Percentiles rank a stretch among this genome's conserved stretches.
phyloP scores from a whole-genome alignment of 306 rosid genomes.

The Sophora flavescens region DNA sequence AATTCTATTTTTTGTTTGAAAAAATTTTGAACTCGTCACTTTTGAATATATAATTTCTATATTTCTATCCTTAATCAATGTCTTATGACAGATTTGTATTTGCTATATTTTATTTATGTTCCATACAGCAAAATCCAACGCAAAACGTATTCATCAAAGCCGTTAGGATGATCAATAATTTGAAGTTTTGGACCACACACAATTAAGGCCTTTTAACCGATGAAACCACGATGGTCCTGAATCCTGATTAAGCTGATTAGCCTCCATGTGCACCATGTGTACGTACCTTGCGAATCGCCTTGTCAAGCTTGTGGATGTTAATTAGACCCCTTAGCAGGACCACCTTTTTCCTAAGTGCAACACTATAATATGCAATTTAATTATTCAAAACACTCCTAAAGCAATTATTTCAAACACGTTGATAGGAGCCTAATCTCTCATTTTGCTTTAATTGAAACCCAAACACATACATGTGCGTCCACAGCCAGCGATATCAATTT shows the following conservation, averaged over 20 bases:
- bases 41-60: too few species aligned
- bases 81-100: too few species aligned
- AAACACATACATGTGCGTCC: too few species aligned
- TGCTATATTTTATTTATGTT: neutral
- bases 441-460: conserved; percentile 33
- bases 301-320: conserved; percentile 50
- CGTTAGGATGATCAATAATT: conserved; percentile 58
- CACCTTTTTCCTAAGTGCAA: conserved; percentile 45
- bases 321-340: conserved; percentile 45
- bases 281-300: conserved; percentile 45
- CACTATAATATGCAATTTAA: conserved; percentile 7
- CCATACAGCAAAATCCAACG: conserved; percentile 40
- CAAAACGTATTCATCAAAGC: conserved; percentile 47
- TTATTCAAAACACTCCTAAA: neutral
- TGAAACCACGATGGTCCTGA: conserved; percentile 51
- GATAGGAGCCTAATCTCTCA: conserved; percentile 36
- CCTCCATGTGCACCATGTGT: conserved; percentile 57
- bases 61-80: too few species aligned
- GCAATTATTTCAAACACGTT: neutral
- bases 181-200: conserved; percentile 63
- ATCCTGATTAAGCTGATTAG: conserved; percentile 42
- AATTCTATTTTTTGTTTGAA: too few species aligned
- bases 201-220: conserved; percentile 49
- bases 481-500: neutral
- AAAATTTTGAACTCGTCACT: too few species aligned